A percentile compares a stretch with the other conserved stretches of the same genome.
phyloP scores from a whole-genome alignment of 441 rosid genomes.

The Pelargonium australe region DNA sequence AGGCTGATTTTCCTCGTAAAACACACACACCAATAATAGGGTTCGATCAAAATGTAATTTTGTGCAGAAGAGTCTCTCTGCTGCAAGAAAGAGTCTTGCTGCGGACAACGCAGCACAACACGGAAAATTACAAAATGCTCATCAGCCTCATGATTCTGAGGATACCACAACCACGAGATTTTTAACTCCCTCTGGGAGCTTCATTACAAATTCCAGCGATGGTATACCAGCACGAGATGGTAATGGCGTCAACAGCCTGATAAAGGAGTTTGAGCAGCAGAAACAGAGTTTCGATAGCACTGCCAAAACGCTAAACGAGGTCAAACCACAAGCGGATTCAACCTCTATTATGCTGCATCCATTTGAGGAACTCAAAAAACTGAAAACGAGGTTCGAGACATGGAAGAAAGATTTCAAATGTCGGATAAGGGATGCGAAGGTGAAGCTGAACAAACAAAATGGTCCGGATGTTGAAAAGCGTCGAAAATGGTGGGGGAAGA shows the following conservation, averaged over 20 bases:
- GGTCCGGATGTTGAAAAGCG: conserved; percentile 48
- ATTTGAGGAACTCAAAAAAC: conserved; percentile 55
- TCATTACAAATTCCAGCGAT: conserved; percentile 40
- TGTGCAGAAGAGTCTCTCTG: conserved; percentile 68
- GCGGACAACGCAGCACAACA: conserved; percentile 41
- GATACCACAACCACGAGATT: conserved; percentile 53
- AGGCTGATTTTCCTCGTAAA: not conserved
- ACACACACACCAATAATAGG: too few species aligned
- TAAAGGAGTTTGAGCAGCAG: conserved; percentile 71
- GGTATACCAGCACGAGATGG: conserved; percentile 41
- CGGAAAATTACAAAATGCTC: conserved; percentile 48
- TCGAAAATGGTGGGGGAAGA: conserved; percentile 85
- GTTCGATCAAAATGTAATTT: conserved; percentile 10
- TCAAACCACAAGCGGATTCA: conserved; percentile 31
- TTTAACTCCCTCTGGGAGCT: conserved; percentile 58
- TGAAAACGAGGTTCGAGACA: conserved; percentile 58
- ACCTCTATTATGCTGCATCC: conserved; percentile 30
- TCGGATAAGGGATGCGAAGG: conserved; percentile 61
- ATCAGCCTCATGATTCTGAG: conserved; percentile 60
- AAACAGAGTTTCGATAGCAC: conserved; percentile 62
- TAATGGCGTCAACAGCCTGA: conserved; percentile 57
- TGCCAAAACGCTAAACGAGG: conserved; percentile 48
- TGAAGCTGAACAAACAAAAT: conserved; percentile 50
- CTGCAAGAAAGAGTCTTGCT: conserved; percentile 67
- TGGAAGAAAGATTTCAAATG: conserved; percentile 93